Percentiles rank a stretch among this genome's conserved stretches.
phyloP scores from a whole-genome alignment of 257 asterid species.

The Buddleja alternifolia region DNA sequence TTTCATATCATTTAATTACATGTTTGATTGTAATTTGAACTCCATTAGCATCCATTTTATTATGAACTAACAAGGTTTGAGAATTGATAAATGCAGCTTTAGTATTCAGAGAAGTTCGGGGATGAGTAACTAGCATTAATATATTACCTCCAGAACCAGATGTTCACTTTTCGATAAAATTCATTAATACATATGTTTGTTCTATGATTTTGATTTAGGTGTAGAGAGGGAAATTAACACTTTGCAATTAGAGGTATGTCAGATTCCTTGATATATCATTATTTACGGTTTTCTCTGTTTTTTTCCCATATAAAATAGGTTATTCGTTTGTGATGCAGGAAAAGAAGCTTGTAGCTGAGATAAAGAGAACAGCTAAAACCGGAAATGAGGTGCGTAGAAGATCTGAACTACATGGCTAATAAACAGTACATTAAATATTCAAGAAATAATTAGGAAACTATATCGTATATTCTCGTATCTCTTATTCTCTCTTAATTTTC shows the following conservation, averaged over 20 bases:
- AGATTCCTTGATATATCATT: constrained; percentile 8
- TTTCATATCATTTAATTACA: no score
- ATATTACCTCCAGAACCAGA: no score
- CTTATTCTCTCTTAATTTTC: constrained; percentile 27
- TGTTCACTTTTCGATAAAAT: neutral
- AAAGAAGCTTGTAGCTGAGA: constrained; percentile 90
- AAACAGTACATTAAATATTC: neutral
- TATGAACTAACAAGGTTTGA: no score
- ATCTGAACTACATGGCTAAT: neutral
- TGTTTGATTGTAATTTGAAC: no score
- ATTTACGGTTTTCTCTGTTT: neutral
- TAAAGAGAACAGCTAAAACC: constrained; percentile 92
- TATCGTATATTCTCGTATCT: neutral
- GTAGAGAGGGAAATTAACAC: constrained; percentile 75
- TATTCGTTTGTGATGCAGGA: constrained; percentile 57
- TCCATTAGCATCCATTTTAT: no score
- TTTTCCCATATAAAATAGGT: constrained; percentile 1
- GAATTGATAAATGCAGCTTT: no score
- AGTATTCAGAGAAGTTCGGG: no score
- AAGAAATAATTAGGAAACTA: neutral
- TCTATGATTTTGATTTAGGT: constrained; percentile 48
- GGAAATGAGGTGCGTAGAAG: constrained; percentile 78
- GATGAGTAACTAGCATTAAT: no score
- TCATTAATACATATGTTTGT: neutral
- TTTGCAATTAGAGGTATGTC: constrained; percentile 72